Evolutionary conservation across 2,329 filamentous ascomycete species (phyloP), one percentile per base, ranked within the genome.

Genomic region (Beauveria scarabaeidicola): DNA sequence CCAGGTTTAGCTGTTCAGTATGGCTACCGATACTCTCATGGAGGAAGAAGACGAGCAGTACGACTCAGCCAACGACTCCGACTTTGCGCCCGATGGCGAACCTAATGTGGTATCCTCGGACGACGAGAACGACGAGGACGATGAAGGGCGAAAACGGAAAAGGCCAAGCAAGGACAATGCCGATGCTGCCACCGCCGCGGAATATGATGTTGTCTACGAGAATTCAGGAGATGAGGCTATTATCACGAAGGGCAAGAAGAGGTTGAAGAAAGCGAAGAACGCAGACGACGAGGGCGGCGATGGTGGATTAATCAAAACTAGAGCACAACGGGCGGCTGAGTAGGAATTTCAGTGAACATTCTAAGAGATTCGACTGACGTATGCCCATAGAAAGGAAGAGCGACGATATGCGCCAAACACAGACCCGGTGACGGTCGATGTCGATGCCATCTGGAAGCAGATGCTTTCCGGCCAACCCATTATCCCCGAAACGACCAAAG

Each of bases 171-270:
- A 58, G 21, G 6, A 52, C 44, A 65, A 63, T 52, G 65, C 65
- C 56, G 50, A 51, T 6, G 65, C 70, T 13, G 52, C 65, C 43
- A 68, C 59, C 13, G 65, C 64, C 17, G 64, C 64, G 3, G 47
- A 46, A 1, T 73, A 77, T 5, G 78, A 81, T 63, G 75, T 75
- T 0, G 83, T 78, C 1, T 83, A 84, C 62, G 81, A 84, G 61
- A 87, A 87, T 64, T 90, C 87, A 0, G 87, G 87, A n/a, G 87
- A 90, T 66, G 87, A 90, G 67, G 80, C 81, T 0, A 81, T 89
- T 58, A 86, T 90, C 65, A 75, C 81, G 50, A 85, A 80, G 64
- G 85, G 81, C 19, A 82, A 80, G 66, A 85, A 80, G 68, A 74
- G 75, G 57, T 74, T 71, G 40, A 81, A 76, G 67, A 73, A 59